phyloP scores from a whole-genome alignment of 208 protist species.

The Crithidia mellificae region DNA sequence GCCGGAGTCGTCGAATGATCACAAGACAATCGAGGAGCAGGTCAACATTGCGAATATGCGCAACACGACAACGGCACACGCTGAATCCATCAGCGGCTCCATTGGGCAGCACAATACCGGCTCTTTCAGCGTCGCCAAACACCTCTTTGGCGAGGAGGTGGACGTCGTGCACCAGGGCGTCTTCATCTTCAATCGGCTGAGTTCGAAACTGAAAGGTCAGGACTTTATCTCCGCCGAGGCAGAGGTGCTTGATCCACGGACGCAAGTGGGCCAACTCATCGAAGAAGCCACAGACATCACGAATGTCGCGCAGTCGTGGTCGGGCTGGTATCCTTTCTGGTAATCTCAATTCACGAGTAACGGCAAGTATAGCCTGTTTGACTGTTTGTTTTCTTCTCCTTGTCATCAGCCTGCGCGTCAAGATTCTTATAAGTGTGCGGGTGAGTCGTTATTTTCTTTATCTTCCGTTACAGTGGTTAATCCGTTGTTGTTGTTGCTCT shows the following conservation, averaged over 20 bases:
- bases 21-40: slow-evolving; percentile 80
- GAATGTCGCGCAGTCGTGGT: slow-evolving; percentile 90
- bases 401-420: too few relatives aligned
- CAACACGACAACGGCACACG: slow-evolving; percentile 26
- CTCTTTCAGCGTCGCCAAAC: slow-evolving; percentile 40
- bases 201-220: slow-evolving; percentile 81
- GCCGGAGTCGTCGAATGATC: slow-evolving; percentile 65
- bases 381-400: too few relatives aligned
- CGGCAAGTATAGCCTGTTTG: too few relatives aligned
- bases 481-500: too few relatives aligned
- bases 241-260: slow-evolving; percentile 60
- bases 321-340: slow-evolving; percentile 92
- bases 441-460: too few relatives aligned
- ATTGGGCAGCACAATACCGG: slow-evolving; percentile 23
- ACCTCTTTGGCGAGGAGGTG: slow-evolving; percentile 63
- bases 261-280: slow-evolving; percentile 84
- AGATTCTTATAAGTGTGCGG: too few relatives aligned
- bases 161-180: slow-evolving; percentile 86
- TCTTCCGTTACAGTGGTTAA: too few relatives aligned
- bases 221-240: slow-evolving; percentile 58
- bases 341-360: too few relatives aligned
- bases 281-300: slow-evolving; percentile 79
- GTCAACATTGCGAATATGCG: slow-evolving; percentile 43
- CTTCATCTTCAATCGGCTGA: slow-evolving; percentile 75
- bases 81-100: slow-evolving; percentile 39